Base-by-base conservation (phyloP, 2,329 filamentous ascomycete species). In the Diaporthe helianthi region DNA sequence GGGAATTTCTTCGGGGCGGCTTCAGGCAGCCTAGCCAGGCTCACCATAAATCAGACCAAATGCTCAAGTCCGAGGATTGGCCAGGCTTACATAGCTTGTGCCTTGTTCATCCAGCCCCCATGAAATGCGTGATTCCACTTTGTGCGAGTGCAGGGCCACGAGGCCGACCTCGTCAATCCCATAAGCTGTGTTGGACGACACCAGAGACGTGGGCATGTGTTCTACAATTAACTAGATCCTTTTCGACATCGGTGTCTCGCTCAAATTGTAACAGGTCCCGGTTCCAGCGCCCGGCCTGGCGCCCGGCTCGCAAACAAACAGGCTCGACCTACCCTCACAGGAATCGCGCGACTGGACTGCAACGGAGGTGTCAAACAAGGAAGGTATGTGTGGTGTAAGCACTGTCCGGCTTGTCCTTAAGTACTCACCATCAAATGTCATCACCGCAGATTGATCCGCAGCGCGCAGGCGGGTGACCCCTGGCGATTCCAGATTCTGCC, bases 361-460 rank as follows among this genome's bases (percentile, higher is more conserved):
- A 12, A 17, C 29, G 8, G 46, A 31, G 15, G 29, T 44, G 19
- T 54, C 19, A 31, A 69, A 52, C n/a, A n/a, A n/a, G n/a, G n/a
- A 38, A n/a, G 53, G 46, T 47, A 38, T 38, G 63, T 41, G 24
- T 38, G 13, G 26, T 49, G 7, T 47, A 8, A 22, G 24, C 38
- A 49, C n/a, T n/a, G n/a, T n/a, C n/a, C n/a, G 22, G 65, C 54
- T 55, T 31, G 47, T 24, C 53, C 33, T n/a, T n/a, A n/a, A n/a
- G n/a, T n/a, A n/a, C n/a, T 55, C 22, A 22, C 24, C 33, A 33
- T 52, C 36, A 49, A 55, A 24, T 58, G 53, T 52, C 68, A 53
- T 26, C 22, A n/a, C 24, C 22, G 15, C 68, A 69, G 52, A 54
- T 65, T 65, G 63, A 69, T 69, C 63, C 17, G 63, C 63, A 12